phyloP scores from a whole-genome alignment of 2,329 filamentous ascomycete genomes.

The Ceratocystiopsis sp. region DNA sequence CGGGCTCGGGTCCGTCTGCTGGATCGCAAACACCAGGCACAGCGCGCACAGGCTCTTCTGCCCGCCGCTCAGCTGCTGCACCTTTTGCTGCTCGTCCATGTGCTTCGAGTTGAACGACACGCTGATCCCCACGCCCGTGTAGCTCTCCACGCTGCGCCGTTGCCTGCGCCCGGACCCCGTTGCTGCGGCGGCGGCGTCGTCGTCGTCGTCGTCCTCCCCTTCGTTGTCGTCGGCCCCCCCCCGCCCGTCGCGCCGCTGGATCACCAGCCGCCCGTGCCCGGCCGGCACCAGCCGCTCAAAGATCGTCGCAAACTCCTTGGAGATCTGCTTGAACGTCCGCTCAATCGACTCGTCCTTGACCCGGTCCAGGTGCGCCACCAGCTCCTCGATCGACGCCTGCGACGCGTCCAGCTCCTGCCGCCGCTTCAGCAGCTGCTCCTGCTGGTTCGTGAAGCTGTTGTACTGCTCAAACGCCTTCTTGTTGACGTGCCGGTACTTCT shows the following conservation, averaged over 20 bases:
- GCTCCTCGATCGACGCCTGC: constrained; percentile 73
- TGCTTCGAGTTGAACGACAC: constrained; percentile 98
- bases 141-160: constrained; percentile 71
- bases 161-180: constrained; percentile 16
- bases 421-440: constrained; percentile 70
- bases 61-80: constrained; percentile 90
- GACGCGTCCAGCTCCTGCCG: constrained; percentile 76
- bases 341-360: constrained; percentile 97
- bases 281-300: constrained; percentile 93
- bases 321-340: constrained; percentile 96
- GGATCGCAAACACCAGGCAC: constrained; percentile 97
- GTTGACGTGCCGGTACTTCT: constrained; percentile 96
- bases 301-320: constrained; percentile 76
- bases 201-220: constrained; percentile 42
- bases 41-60: constrained; percentile 97
- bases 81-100: constrained; percentile 86
- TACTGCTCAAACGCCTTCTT: constrained; percentile 99
- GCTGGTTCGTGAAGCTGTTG: constrained; percentile 86
- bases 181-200: constrained; percentile 34
- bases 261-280: constrained; percentile 78
- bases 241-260: constrained; percentile 75
- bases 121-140: constrained; percentile 87
- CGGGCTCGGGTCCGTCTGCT: constrained; percentile 89
- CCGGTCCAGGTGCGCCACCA: constrained; percentile 83
- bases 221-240: constrained; percentile 42